A percentile compares a stretch with the other conserved stretches of the same genome.
Evolutionary conservation across 2,329 filamentous ascomycete genomes (phyloP).

Genomic region (Chaetomium sp.): DNA sequence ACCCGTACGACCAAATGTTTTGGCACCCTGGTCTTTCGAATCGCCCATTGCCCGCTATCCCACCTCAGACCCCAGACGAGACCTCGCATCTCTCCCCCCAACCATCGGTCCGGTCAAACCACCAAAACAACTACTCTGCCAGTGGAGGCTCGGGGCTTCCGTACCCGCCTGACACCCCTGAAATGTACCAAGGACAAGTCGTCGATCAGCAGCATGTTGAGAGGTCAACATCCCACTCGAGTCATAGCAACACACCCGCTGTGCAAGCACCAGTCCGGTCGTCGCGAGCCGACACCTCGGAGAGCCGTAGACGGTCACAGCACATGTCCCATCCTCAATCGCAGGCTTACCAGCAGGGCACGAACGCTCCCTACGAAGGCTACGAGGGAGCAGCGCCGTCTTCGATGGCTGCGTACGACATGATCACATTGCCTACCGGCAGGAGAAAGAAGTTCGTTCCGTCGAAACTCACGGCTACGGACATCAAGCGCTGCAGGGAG

Average conservation of each 20-base stretch:
- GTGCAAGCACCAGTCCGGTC: constrained; percentile 75
- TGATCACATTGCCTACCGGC: constrained; percentile 74
- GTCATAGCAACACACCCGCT: constrained; percentile 72
- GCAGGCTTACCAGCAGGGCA: constrained; percentile 44
- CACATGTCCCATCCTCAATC: constrained; percentile 50
- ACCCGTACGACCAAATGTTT: constrained; percentile 69
- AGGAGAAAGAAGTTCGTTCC: constrained; percentile 80
- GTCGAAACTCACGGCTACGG: constrained; percentile 69
- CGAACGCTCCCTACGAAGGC: constrained; percentile 44
- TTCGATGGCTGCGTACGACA: constrained; percentile 61
- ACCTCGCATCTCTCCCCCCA: constrained; percentile 9
- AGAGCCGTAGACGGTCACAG: constrained; percentile 48
- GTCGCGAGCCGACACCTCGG: constrained; percentile 84
- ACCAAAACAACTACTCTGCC: constrained; percentile 45
- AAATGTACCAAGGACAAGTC: constrained; percentile 39
- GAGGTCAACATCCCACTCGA: constrained; percentile 76
- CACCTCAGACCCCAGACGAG: constrained; percentile 27
- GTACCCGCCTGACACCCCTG: constrained; percentile 38
- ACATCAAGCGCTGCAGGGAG: constrained; percentile 79
- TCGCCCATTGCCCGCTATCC: constrained; percentile 58
- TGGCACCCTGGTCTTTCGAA: constrained; percentile 76
- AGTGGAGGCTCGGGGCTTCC: constrained; percentile 40
- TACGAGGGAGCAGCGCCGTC: constrained; percentile 50
- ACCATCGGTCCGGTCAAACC: constrained; percentile 40
- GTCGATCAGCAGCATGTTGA: constrained; percentile 46